Base-by-base conservation (phyloP, 2,329 filamentous ascomycete species). In the Colletotrichum spinosum region DNA sequence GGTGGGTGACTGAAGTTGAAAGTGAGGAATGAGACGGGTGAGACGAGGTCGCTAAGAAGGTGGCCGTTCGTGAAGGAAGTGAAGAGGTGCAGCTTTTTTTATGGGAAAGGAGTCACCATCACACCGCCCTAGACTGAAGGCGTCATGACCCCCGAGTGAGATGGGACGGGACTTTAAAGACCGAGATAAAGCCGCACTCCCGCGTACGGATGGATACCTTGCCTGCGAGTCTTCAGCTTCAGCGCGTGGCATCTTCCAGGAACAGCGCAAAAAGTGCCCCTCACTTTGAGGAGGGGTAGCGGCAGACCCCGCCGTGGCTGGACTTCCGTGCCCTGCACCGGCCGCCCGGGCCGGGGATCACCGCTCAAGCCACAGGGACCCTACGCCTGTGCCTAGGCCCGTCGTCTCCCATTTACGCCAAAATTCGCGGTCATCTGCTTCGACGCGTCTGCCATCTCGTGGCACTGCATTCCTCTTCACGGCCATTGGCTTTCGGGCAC, bases 381-480 rank as follows among this genome's bases (percentile, higher is more conserved):
- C 44, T 17, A 33, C 44, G 38, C 15, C n/a, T 34, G 25, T 13
- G 42, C 37, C 25, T 25, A 25, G 45, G n/a, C 46, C 59, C 53
- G 15, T 55, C 48, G 59, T 38, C 38, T 49, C 45, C 58, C 46
- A 65, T 77, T 73, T 72, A 77, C 75, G 72, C 75, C 74, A 75
- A 73, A 75, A 76, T 69, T 67, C 75, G 74, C 75, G 75, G 75
- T 65, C 50, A 15, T 38, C 45, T 35, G 25, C 52, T 55, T 50
- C 41, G 56, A 65, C 67, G 63, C 62, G 64, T 62, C 64, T 38
- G 41, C 49, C 46, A 49, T 71, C 25, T 25, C 69, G 64, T 62
- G 12, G 46, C 8, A 12, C 67, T 60, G 62, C 65, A 66, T 64
- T 58, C 68, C 54, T 55, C 44, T 38, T 56, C 41, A 17, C 41